Conservation (phyloP, 2,329 filamentous ascomycete genomes). For the Trichoderma lentiforme region DNA sequence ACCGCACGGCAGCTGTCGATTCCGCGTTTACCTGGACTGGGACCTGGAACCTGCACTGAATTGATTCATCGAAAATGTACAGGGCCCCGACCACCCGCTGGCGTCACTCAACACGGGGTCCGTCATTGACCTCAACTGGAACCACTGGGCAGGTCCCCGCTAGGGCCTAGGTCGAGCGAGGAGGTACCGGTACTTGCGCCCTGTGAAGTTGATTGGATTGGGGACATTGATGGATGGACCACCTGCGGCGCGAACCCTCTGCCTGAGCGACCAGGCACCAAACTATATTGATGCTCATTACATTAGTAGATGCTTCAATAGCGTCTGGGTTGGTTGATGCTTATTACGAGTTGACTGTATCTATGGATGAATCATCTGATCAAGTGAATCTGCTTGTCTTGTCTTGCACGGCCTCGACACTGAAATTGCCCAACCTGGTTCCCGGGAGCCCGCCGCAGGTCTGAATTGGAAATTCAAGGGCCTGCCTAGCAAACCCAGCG, state of each 20-base stretch:
- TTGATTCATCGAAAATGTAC: background rate
- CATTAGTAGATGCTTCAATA: background rate
- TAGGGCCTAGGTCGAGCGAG: background rate
- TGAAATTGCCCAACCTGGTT: background rate
- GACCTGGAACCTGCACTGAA: background rate
- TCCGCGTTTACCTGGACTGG: background rate
- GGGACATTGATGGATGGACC: background rate
- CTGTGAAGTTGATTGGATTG: background rate
- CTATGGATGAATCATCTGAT: background rate
- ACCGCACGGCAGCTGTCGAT: constrained; percentile 1
- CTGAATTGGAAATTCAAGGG: constrained; percentile 14
- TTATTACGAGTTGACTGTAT: background rate
- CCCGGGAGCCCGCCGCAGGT: background rate
- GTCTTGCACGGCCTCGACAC: background rate
- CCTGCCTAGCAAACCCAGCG: constrained; percentile 13
- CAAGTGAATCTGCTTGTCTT: background rate
- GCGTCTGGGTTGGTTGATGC: background rate
- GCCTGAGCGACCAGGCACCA: background rate
- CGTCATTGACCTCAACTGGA: background rate
- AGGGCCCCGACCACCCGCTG: background rate
- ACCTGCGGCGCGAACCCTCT: background rate
- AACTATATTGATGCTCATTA: background rate
- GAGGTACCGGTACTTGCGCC: background rate
- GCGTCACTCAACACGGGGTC: background rate
- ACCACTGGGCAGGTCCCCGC: background rate